phyloP scores from a whole-genome alignment of 208 protist genomes.

The Phytomonas francai region DNA sequence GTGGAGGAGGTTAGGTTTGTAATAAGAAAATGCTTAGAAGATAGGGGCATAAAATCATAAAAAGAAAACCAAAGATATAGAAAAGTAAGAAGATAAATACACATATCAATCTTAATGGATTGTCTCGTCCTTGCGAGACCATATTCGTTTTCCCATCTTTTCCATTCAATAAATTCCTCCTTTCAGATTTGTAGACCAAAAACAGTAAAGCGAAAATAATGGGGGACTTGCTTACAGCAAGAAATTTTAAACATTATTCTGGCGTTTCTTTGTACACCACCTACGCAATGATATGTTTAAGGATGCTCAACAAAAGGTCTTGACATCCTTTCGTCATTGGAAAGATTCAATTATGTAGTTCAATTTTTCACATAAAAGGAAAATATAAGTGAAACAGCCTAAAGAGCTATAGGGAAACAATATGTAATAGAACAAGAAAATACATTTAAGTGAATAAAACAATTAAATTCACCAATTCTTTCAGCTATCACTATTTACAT shows the following conservation, averaged over 20 bases:
- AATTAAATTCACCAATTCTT: neutral
- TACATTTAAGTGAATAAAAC: neutral
- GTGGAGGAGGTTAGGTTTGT: neutral
- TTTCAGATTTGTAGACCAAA: neutral
- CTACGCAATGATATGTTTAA: neutral
- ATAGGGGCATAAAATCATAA: constrained; percentile 1
- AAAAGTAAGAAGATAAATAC: neutral
- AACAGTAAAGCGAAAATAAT: constrained; percentile 1
- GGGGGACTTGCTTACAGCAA: neutral
- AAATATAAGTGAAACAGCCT: neutral
- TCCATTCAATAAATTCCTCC: neutral
- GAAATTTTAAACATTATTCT: neutral
- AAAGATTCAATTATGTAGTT: neutral
- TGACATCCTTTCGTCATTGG: neutral
- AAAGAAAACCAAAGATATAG: constrained; percentile 5
- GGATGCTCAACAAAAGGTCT: neutral
- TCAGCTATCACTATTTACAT: neutral
- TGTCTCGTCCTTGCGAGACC: neutral
- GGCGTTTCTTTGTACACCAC: neutral
- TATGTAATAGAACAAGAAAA: constrained; percentile 3
- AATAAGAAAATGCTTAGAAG: constrained; percentile 6
- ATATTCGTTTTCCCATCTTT: neutral
- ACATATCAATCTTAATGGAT: neutral
- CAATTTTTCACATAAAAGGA: neutral
- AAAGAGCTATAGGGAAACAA: neutral